Evolutionary conservation across 257 asterid species (phyloP).

Genomic region (Voacanga thouarsii): DNA sequence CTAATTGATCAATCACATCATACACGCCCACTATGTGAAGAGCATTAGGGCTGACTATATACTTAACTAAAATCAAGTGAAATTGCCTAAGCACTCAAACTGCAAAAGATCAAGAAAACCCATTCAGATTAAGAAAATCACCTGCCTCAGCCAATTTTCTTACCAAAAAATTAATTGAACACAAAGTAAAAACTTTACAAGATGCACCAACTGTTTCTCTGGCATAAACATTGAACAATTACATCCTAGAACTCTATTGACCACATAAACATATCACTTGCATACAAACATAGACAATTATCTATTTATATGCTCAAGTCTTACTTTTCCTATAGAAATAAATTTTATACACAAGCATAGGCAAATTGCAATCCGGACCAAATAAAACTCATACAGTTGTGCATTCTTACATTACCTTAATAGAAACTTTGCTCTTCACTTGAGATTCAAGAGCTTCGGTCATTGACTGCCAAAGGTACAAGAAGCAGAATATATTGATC

Average conservation of each 20-base stretch:
- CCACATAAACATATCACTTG: background rate
- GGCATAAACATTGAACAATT: background rate
- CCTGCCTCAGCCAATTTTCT: background rate
- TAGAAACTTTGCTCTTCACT: conserved; percentile 72
- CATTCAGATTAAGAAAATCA: background rate
- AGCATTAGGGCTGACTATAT: background rate
- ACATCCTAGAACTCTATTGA: background rate
- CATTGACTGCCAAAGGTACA: conserved; percentile 55
- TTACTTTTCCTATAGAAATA: background rate
- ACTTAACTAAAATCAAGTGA: background rate
- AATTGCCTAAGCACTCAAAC: background rate
- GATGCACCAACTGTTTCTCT: background rate
- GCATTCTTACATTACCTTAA: conserved; percentile 45
- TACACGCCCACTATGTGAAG: background rate
- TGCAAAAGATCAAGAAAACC: background rate
- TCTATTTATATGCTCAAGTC: background rate
- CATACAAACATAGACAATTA: background rate
- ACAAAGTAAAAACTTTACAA: background rate
- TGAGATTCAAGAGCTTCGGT: conserved; percentile 76
- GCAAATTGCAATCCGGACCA: background rate
- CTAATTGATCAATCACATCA: background rate
- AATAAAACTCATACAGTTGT: background rate
- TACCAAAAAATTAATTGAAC: too few relatives aligned
- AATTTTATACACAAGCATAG: background rate
- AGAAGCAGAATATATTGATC: background rate